Evolutionary conservation across 2,329 filamentous ascomycete species (phyloP), one percentile per base, ranked within the genome.

Genomic region (Zelopaecilomyces penicillatus): DNA sequence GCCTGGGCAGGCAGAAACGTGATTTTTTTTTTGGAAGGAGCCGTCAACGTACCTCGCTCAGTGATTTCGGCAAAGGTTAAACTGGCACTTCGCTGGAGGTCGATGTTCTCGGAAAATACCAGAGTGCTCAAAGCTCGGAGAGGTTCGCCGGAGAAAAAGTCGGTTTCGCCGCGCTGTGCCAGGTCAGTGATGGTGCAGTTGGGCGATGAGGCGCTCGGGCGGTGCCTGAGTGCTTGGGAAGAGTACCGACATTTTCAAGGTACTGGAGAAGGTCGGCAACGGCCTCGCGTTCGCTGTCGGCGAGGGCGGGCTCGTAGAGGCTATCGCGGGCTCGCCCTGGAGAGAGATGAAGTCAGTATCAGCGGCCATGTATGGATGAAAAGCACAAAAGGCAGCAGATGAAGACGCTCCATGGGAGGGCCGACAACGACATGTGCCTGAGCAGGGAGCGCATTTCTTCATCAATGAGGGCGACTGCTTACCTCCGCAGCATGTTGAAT

Each of bases 31-130:
- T 8, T 34, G 32, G 9, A 10, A 12, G 8, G 34, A 3, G 36
- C 11, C 26, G 52, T 48, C 37, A 29, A 54, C 74, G 57, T 76
- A 96, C 93, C 91, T 87, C 91, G 73, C 69, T 98, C 93, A 34
- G 93, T 98, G 55, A 98, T 98, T 66, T 98, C 93, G 49, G 93
- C 93, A 74, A 98, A 98, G 3, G 93, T 98, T 65, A 98, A 78
- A 65, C 91, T 97, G 43, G 93, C 93, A 69, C 93, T 97, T 54
- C 93, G 80, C 70, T 98, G 93, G 43, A 98, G 76, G 65, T 98
- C 93, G 63, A 98, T 90, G 70, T 98, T 98, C 67, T 97, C 90
- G 46, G 93, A 98, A 65, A 95, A 98, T 46, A 98, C 93, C 28
- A 98, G 78, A 9, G 91, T 98, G 67, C 88, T 96, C 46, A 98